Conservation (phyloP, 2,329 filamentous ascomycete genomes). For the Colletotrichum navitas region DNA sequence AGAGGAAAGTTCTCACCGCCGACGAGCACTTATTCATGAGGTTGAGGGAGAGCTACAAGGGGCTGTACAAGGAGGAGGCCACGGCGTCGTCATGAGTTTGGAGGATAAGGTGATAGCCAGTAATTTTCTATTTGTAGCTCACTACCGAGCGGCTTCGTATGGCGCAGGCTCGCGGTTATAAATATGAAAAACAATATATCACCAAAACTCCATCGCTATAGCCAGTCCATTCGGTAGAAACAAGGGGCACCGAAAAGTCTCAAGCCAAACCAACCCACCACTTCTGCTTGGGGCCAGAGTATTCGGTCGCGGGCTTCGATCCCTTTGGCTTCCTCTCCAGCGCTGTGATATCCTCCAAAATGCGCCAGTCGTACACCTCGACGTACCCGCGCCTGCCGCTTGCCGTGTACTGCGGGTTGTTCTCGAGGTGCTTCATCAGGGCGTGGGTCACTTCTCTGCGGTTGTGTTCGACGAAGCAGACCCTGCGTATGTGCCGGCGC, state of each 20-base stretch:
- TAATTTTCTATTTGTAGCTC: neutral
- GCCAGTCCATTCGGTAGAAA: neutral
- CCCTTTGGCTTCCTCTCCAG: constrained; percentile 51
- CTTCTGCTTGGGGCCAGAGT: constrained; percentile 56
- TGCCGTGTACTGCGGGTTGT: constrained; percentile 46
- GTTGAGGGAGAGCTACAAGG: constrained; percentile 69
- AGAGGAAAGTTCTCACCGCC: constrained; percentile 71
- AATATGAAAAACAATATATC: constrained; percentile 7
- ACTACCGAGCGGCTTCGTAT: neutral
- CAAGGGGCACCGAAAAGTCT: neutral
- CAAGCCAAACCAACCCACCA: constrained; percentile 60
- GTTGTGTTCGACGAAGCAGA: constrained; percentile 55
- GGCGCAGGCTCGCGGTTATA: neutral
- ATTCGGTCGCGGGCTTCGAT: neutral
- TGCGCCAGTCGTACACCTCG: constrained; percentile 61
- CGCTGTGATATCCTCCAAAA: constrained; percentile 56
- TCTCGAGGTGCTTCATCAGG: constrained; percentile 52
- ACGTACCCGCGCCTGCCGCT: constrained; percentile 53
- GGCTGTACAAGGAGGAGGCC: constrained; percentile 62
- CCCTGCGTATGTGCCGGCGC: constrained; percentile 22
- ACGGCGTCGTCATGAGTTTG: constrained; percentile 14
- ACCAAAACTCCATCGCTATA: neutral
- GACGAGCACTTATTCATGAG: constrained; percentile 74
- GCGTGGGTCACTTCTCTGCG: constrained; percentile 47
- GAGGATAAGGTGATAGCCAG: neutral